phyloP scores from a whole-genome alignment of 106 monocot species.

The Platanthera guangdongensis region DNA sequence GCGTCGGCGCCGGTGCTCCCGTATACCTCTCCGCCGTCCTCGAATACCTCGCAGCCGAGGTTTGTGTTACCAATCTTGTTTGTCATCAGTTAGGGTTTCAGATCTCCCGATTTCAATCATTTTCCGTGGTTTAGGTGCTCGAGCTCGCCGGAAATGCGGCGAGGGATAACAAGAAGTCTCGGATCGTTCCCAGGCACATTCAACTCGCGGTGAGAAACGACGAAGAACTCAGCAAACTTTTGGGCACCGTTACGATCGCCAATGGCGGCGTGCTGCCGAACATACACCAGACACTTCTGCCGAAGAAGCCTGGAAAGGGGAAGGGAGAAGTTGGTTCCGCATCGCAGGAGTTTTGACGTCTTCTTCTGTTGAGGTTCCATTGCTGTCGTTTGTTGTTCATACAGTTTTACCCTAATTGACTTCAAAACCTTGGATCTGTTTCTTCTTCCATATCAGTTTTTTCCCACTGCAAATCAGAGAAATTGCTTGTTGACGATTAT shows the following conservation, averaged over 20 bases:
- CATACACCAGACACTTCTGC: constrained; percentile 37
- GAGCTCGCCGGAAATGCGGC: constrained; percentile 60
- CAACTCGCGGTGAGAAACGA: constrained; percentile 62
- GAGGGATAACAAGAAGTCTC: constrained; percentile 61
- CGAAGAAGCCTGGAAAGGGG: constrained; percentile 42
- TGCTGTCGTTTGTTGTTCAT: neutral
- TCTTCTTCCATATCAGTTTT: too few relatives aligned
- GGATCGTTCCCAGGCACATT: constrained; percentile 54
- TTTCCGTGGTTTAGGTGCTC: constrained; percentile 12
- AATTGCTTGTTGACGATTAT: too few relatives aligned
- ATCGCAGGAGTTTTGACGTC: constrained; percentile 42
- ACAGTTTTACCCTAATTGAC: neutral
- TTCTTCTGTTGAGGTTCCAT: neutral
- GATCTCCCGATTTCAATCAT: neutral
- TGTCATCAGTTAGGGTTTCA: neutral
- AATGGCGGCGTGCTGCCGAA: constrained; percentile 54
- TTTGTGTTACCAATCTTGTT: neutral
- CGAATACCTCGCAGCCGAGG: constrained; percentile 41
- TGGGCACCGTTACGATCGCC: constrained; percentile 43
- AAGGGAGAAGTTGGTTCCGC: constrained; percentile 50
- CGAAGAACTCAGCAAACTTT: constrained; percentile 51
- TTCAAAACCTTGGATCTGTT: too few relatives aligned
- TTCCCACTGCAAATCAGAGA: too few relatives aligned
- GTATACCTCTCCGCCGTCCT: constrained; percentile 38
- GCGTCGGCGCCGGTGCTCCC: constrained; percentile 51